Base-by-base conservation (phyloP, 2,329 filamentous ascomycete species). In the Cytospora piceicola region DNA sequence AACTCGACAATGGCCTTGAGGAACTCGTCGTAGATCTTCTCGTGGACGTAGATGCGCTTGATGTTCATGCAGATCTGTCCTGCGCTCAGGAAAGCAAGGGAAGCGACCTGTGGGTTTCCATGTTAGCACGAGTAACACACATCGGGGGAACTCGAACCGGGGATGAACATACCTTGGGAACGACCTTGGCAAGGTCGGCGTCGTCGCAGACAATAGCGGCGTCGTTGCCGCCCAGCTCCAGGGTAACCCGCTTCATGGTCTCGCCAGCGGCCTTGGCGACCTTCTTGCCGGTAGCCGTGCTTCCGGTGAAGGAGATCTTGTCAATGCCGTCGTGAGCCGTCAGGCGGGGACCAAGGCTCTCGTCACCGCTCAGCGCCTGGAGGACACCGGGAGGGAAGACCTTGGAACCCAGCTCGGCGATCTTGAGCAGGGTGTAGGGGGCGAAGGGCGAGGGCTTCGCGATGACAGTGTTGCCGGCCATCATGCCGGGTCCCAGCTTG, bases 251-350 rank as follows among this genome's bases (percentile, higher is more conserved):
- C 72, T 84, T 84, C 32, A 84, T 69, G 0, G 80, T 81, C 67
- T 75, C 76, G 4, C 77, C 77, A 29, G 76, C 77, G 42, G 73
- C 76, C 24, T 74, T 77, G 74, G 79, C 79, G 8, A 83, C 77
- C 39, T 73, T 75, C 63, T 79, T 80, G 1, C 67, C 67, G 8
- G 65, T 64, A 29, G 39, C 46, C 1, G 58, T 85, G 14, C 84
- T 88, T 3, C 88, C 87, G 0, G 88, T 90, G 75, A 90, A 90
- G 69, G 79, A 82, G 72, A 90, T 83, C 79, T 88, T 90, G 64
- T 83, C 80, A 63, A 89, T 82, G 24, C 80, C 83, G 0, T 85
- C 84, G 70, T 90, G 87, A n/a, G 73, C 74, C 0, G 85, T 88
- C 60, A 90, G 73, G 80, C 80, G 81, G 0, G 83, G 85, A 4